Conservation (phyloP, 208 protist genomes). For the Crithidia sp. region DNA sequence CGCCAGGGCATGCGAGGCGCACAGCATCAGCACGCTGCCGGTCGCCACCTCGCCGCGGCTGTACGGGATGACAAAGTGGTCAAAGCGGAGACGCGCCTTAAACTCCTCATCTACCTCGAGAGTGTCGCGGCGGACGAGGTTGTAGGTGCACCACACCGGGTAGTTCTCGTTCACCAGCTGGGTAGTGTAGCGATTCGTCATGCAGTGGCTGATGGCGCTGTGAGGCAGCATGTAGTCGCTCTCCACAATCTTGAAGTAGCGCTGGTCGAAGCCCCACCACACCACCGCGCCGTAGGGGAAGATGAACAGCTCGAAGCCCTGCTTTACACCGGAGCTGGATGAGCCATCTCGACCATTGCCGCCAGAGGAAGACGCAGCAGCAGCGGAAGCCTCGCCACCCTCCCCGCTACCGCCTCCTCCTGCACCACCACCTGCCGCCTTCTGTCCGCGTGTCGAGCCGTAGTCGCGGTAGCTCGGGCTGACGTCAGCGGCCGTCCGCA, state of each 20-base stretch:
- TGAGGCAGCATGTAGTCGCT: constrained; percentile 82
- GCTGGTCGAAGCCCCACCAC: constrained; percentile 83
- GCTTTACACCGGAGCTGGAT: not conserved
- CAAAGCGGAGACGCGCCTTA: constrained; percentile 59
- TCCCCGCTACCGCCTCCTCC: not conserved
- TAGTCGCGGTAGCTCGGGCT: constrained; percentile 16
- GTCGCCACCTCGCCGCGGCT: constrained; percentile 61
- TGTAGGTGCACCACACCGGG: constrained; percentile 85
- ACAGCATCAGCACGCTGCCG: constrained; percentile 71
- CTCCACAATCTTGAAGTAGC: constrained; percentile 83
- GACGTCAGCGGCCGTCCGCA: constrained; percentile 15
- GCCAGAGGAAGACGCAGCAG: not conserved
- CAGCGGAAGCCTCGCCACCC: constrained; percentile 20
- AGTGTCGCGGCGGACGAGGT: constrained; percentile 52
- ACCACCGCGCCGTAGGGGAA: constrained; percentile 81
- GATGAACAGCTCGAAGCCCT: constrained; percentile 78
- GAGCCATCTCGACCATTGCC: not conserved
- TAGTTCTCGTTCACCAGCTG: constrained; percentile 79
- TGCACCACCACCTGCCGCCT: not conserved
- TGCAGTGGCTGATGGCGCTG: constrained; percentile 53
- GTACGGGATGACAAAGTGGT: constrained; percentile 82
- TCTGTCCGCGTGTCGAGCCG: not conserved
- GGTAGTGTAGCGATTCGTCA: constrained; percentile 74
- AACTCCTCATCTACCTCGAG: constrained; percentile 75
- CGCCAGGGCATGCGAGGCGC: constrained; percentile 71